Evolutionary conservation across 2,329 filamentous ascomycete species (phyloP).

Genomic region (Harringtonia lauricola): DNA sequence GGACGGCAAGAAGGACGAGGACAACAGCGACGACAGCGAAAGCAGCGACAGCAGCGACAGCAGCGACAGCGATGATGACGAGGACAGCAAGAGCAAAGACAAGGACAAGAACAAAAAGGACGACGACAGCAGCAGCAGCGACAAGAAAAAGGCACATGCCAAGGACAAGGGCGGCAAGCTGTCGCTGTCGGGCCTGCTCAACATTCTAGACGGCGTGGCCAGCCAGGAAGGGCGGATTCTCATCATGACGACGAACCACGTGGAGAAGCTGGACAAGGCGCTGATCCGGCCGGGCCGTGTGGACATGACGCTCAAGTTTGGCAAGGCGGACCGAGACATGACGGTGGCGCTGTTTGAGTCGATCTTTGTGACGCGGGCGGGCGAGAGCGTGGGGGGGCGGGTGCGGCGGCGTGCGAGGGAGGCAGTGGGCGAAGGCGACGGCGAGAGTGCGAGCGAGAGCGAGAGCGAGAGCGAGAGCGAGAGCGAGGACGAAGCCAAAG

Average conservation of each 20-base stretch:
- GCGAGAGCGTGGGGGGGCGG: conserved; percentile 25
- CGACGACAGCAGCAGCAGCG: background rate
- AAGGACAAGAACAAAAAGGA: background rate
- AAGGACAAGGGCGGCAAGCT: conserved; percentile 24
- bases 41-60: conserved; percentile 5
- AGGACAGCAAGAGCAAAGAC: background rate
- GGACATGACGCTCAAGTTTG: conserved; percentile 48
- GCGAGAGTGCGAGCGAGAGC: too few relatives aligned
- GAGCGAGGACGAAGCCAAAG: conserved; percentile 17
- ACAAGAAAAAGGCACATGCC: background rate
- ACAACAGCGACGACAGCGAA: conserved; percentile 8
- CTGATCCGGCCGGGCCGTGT: conserved; percentile 52
- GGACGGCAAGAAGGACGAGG: background rate
- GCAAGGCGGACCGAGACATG: conserved; percentile 41
- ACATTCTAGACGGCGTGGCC: conserved; percentile 66
- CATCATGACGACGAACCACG: conserved; percentile 56
- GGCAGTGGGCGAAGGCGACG: too few relatives aligned
- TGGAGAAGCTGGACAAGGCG: conserved; percentile 50
- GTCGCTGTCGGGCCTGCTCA: conserved; percentile 67
- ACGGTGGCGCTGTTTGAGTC: conserved; percentile 43
- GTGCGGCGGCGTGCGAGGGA: too few relatives aligned
- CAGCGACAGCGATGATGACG: conserved; percentile 10
- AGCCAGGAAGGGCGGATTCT: conserved; percentile 52
- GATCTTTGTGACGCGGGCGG: conserved; percentile 42
- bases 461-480: conserved; percentile 18